Conservation (phyloP, 208 protist species). For the Leishmania braziliensis region DNA sequence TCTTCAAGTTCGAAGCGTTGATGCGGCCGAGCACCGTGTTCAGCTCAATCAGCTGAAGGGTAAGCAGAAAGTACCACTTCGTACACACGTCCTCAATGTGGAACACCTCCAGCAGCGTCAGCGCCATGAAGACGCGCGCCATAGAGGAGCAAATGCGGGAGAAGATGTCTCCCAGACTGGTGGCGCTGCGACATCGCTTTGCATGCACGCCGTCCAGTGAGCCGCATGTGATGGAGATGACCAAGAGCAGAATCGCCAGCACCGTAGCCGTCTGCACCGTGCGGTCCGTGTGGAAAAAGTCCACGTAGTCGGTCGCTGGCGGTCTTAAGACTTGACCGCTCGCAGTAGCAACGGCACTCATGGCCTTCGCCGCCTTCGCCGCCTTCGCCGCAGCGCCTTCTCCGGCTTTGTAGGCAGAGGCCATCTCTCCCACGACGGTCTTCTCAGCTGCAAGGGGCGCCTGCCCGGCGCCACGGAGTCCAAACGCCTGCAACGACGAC, state of each 20-base stretch:
- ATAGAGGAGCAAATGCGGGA: constrained; percentile 76
- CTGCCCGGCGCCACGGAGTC: constrained; percentile 47
- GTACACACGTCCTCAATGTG: constrained; percentile 55
- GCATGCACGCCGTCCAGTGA: constrained; percentile 87
- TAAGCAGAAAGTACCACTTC: constrained; percentile 81
- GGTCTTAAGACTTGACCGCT: constrained; percentile 1
- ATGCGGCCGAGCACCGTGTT: constrained; percentile 86
- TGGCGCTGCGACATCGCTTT: constrained; percentile 69
- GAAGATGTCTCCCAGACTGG: constrained; percentile 90
- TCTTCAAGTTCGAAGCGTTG: constrained; percentile 79
- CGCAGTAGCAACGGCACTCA: constrained; percentile 3
- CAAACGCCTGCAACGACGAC: constrained; percentile 44
- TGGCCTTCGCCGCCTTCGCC: not conserved
- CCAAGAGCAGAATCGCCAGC: constrained; percentile 61
- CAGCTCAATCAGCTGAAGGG: constrained; percentile 82
- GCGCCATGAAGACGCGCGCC: constrained; percentile 79
- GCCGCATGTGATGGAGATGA: constrained; percentile 68
- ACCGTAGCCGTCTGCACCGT: constrained; percentile 64
- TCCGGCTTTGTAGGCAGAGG: constrained; percentile 8
- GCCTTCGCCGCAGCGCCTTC: not conserved
- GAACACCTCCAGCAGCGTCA: constrained; percentile 81
- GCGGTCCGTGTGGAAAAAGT: constrained; percentile 56
- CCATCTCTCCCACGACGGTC: constrained; percentile 16
- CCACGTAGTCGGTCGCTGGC: constrained; percentile 27
- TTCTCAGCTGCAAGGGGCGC: constrained; percentile 24